Evolutionary conservation across 352 stramenopile genomes (phyloP).

Genomic region (Pythium apleroticum): DNA sequence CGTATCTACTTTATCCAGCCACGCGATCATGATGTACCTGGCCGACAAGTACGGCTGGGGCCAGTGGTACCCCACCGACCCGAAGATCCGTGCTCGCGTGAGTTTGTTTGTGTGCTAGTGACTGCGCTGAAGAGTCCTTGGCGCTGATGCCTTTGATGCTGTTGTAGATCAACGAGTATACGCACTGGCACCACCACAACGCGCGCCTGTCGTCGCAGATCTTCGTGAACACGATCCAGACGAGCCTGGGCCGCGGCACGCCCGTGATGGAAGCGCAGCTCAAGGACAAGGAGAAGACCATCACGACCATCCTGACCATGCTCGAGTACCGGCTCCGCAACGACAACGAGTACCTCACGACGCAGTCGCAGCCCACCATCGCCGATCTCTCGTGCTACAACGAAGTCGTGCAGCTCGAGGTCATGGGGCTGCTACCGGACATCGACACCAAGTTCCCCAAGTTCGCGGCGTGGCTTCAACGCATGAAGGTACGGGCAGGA

Average conservation of each 20-base stretch:
- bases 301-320: conserved; percentile 58
- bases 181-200: conserved; percentile 79
- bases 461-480: conserved; percentile 55
- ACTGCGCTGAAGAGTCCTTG: no score
- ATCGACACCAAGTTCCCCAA: conserved; percentile 55
- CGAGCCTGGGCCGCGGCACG: conserved; percentile 50
- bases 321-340: conserved; percentile 70
- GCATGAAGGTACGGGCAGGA: conserved; percentile 65
- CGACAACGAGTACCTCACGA: conserved; percentile 62
- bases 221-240: conserved; percentile 63
- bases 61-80: conserved; percentile 56
- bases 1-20: conserved; percentile 26
- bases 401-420: conserved; percentile 70
- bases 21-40: conserved; percentile 77
- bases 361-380: conserved; percentile 50
- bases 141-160: no score
- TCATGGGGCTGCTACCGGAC: conserved; percentile 54
- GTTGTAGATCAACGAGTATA: conserved; percentile 76
- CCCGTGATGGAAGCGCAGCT: conserved; percentile 46
- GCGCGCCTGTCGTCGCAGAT: conserved; percentile 59
- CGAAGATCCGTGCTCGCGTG: conserved; percentile 61
- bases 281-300: conserved; percentile 52
- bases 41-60: conserved; percentile 68
- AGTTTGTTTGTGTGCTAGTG: no score
- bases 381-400: conserved; percentile 81